Conservation (phyloP, 345 rosid genomes). For the Boechera retrofracta region DNA sequence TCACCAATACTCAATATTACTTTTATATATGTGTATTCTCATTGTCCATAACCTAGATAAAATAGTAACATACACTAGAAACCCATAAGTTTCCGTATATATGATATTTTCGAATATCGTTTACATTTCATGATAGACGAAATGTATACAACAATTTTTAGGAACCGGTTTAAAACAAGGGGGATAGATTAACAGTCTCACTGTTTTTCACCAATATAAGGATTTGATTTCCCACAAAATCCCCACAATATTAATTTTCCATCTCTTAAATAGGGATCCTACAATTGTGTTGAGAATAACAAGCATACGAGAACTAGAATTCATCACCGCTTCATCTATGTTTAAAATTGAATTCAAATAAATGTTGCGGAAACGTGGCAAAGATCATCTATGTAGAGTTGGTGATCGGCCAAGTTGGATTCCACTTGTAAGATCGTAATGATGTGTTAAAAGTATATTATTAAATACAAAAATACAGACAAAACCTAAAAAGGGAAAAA, state of each 20-base stretch:
- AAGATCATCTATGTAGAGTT: conserved; percentile 16
- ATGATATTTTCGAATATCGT: not conserved
- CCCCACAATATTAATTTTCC: not conserved
- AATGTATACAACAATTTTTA: not conserved
- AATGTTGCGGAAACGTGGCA: not conserved
- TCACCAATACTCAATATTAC: conserved; percentile 18
- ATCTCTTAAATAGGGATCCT: not conserved
- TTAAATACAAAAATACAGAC: conserved; percentile 19
- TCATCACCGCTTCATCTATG: not conserved
- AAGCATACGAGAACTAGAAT: conserved; percentile 1
- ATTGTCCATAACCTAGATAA: conserved; percentile 23
- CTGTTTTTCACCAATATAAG: not conserved
- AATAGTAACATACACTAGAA: not conserved
- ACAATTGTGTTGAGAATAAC: not conserved
- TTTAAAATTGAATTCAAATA: not conserved
- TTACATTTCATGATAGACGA: not conserved
- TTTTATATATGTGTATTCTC: not conserved
- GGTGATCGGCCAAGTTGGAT: conserved; percentile 36
- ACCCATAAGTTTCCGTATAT: not conserved
- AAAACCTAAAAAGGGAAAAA: conserved; percentile 4
- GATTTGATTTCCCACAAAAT: not conserved
- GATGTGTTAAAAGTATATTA: conserved; percentile 13
- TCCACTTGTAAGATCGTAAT: conserved; percentile 29
- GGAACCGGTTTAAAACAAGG: not conserved
- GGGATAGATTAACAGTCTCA: not conserved